phyloP scores from a whole-genome alignment of 805 yeast genomes.

The Saturnispora galanensis region DNA sequence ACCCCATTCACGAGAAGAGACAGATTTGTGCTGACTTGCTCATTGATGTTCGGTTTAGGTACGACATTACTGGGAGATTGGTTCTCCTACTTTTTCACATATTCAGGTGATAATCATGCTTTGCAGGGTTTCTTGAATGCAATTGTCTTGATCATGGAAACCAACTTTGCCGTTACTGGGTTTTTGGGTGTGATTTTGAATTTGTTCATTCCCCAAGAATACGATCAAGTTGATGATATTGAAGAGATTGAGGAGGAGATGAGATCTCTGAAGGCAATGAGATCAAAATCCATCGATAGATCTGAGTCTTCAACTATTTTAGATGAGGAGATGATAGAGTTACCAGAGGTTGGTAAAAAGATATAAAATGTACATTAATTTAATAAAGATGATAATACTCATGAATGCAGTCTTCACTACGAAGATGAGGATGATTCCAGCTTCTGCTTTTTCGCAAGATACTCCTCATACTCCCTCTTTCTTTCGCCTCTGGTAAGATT shows the following conservation, averaged over 20 bases:
- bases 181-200: constrained; percentile 42
- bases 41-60: constrained; percentile 44
- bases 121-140: constrained; percentile 43
- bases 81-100: constrained; percentile 42
- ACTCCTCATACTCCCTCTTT: constrained; percentile 45
- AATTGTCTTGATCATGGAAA: constrained; percentile 45
- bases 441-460: constrained; percentile 13
- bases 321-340: constrained; percentile 1
- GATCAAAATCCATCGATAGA: background rate
- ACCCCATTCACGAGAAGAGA: constrained; percentile 50
- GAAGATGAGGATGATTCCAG: background rate
- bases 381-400: no score
- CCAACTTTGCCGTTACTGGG: constrained; percentile 49
- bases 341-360: no score
- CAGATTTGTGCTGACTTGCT: constrained; percentile 42
- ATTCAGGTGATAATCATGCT: constrained; percentile 34
- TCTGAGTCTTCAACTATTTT: background rate
- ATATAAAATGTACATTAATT: no score
- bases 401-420: no score
- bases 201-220: constrained; percentile 38
- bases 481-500: constrained; percentile 37
- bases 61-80: constrained; percentile 37
- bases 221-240: constrained; percentile 38
- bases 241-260: constrained; percentile 29
- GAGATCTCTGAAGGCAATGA: constrained; percentile 8